Evolutionary conservation across 176 grass and related monocot species (phyloP).

Genomic region (Carex myosuroides): DNA sequence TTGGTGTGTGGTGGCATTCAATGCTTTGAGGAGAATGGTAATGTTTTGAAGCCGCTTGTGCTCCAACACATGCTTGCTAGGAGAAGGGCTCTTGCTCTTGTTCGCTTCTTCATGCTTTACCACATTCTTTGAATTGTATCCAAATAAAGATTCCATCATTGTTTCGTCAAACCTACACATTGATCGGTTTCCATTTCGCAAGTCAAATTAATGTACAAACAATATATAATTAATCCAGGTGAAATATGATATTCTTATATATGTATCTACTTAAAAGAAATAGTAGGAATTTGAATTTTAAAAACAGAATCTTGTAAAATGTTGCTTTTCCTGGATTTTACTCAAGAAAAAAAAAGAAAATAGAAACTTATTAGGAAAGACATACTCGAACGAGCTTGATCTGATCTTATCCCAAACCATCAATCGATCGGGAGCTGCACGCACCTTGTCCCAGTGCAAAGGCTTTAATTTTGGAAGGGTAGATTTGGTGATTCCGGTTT

Average conservation of each 20-base stretch:
- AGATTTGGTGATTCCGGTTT: slow-evolving; percentile 33
- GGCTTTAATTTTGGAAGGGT: slow-evolving; percentile 88
- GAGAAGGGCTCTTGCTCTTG: slow-evolving; percentile 71
- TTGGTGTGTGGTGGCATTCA: slow-evolving; percentile 57
- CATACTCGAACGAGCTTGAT: slow-evolving; percentile 95
- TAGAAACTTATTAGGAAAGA: slow-evolving; percentile 13
- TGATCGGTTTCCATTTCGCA: slow-evolving; percentile 11
- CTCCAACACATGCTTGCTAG: slow-evolving; percentile 66
- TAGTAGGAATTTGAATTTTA: not conserved
- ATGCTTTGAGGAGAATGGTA: slow-evolving; percentile 85
- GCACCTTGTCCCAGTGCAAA: slow-evolving; percentile 99
- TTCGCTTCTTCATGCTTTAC: slow-evolving; percentile 53
- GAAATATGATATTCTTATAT: not conserved
- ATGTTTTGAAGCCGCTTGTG: slow-evolving; percentile 88
- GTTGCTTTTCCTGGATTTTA: not conserved
- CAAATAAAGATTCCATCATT: slow-evolving; percentile 92
- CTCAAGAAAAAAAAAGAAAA: not conserved
- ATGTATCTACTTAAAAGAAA: not conserved
- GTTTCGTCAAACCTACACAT: slow-evolving; percentile 65
- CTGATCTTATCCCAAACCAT: slow-evolving; percentile 97
- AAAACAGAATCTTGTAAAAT: not conserved
- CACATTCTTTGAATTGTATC: slow-evolving; percentile 59
- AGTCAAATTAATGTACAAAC: not conserved
- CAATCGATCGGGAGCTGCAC: slow-evolving; percentile 61
- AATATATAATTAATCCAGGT: no score